Percentiles rank a stretch among this genome's conserved stretches.
Evolutionary conservation across 495 filamentous ascomycete species (phyloP).

Genomic region (Aspergillus steynii): DNA sequence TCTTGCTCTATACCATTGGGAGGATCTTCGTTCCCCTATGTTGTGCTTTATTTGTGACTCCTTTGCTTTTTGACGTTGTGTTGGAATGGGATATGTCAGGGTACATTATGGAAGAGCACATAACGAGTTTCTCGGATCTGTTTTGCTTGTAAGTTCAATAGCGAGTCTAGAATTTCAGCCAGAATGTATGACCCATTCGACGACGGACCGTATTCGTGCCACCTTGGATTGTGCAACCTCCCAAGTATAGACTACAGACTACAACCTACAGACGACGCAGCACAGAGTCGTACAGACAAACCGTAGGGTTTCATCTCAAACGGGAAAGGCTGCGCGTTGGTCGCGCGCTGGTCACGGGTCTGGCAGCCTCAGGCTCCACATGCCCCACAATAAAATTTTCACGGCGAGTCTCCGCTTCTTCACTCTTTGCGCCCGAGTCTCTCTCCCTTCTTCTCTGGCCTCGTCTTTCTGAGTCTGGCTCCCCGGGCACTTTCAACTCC

Average conservation of each 20-base stretch:
- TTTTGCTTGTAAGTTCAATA: not conserved
- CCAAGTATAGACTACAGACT: too few species aligned
- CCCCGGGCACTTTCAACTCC: not conserved
- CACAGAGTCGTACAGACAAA: not conserved
- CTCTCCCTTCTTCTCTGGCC: not conserved
- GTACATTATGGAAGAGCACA: conserved; percentile 5
- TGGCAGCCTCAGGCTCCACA: conserved; percentile 26
- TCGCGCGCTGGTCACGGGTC: conserved; percentile 22
- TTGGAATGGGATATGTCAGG: conserved; percentile 16
- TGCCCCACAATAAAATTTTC: conserved; percentile 19
- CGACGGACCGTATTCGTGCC: too few species aligned
- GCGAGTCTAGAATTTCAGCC: not conserved
- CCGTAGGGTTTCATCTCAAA: not conserved
- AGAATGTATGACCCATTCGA: not conserved
- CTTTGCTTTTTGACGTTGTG: conserved; percentile 1
- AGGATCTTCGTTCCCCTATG: conserved; percentile 11
- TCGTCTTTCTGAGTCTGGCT: not conserved
- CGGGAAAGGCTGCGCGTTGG: conserved; percentile 10
- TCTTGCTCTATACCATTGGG: conserved; percentile 27
- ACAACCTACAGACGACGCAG: too few species aligned
- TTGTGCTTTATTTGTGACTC: conserved; percentile 1
- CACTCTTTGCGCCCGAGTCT: not conserved
- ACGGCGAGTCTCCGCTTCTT: conserved; percentile 1
- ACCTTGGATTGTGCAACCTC: too few species aligned
- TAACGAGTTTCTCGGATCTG: conserved; percentile 5